Conservation (phyloP, 352 stramenopile genomes). For the Aphanomyces astaci region DNA sequence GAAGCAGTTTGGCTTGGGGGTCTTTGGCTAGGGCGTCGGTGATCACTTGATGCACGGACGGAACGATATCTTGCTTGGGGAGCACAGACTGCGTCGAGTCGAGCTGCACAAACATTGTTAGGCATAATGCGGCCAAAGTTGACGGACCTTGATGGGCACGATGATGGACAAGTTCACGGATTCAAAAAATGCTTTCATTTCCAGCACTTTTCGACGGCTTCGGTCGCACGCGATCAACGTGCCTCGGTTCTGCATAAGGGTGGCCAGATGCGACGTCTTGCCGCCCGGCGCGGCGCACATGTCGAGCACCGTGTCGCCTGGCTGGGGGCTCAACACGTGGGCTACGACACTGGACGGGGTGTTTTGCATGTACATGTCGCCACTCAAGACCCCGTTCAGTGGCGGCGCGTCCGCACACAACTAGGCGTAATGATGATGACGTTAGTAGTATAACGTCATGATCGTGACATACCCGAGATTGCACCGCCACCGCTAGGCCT, state of each 20-base stretch:
- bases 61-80: conserved; percentile 24
- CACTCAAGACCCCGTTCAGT: conserved; percentile 76
- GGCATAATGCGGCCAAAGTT: conserved; percentile 26
- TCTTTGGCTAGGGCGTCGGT: conserved; percentile 33
- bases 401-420: conserved; percentile 73
- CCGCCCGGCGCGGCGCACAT: conserved; percentile 92
- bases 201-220: conserved; percentile 82
- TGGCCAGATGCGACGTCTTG: conserved; percentile 90
- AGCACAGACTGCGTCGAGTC: conserved; percentile 86
- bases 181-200: conserved; percentile 69
- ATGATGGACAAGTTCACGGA: conserved; percentile 26
- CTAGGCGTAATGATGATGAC: not conserved
- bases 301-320: conserved; percentile 85
- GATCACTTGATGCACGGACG: conserved; percentile 59
- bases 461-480: conserved; percentile 38
- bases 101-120: conserved; percentile 42
- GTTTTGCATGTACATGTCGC: conserved; percentile 90
- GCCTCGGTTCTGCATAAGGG: conserved; percentile 85
- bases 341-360: conserved; percentile 88
- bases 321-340: conserved; percentile 77
- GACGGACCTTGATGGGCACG: conserved; percentile 10
- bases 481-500: conserved; percentile 53
- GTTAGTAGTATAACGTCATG: not conserved
- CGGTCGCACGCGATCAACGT: conserved; percentile 84
- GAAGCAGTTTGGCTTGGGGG: conserved; percentile 43